Evolutionary conservation across 495 filamentous ascomycete species (phyloP), one percentile per base, ranked within the genome.

Genomic region (Neurospora africana): DNA sequence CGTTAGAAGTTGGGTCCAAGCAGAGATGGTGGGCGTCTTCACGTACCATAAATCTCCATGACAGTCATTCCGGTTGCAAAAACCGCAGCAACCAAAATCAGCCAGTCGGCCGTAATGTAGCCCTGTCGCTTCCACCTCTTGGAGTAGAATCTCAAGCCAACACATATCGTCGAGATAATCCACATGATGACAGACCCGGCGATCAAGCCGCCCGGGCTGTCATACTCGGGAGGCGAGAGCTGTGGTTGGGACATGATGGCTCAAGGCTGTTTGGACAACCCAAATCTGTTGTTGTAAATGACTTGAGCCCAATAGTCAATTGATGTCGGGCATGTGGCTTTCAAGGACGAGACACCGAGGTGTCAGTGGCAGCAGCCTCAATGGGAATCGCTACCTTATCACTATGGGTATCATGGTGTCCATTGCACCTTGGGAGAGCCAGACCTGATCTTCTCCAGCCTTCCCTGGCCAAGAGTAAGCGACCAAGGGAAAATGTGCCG

Each of bases 101-200:
- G 23, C 72, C 72, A 74, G 70, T 74, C 72, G 61, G 70, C 71
- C 30, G 65, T 23, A 6, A 74, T 74, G 58, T 47, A 40, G 13
- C 17, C 35, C 37, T 74, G 73, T 13, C 70, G 30, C 47, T 72
- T 74, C 70, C 73, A 72, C 23, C 73, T 68, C 35, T 71, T 40
- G 13, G 70, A 72, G 23, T 72, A 72, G 40, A 74, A 74, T 69
- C 70, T 72, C 39, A 74, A 21, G 27, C 70, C 61, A 30, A 74
- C 69, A 37, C 70, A 74, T 1, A 37, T 4, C n/a, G 61, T 68
- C 11, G 72, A 37, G 40, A 74, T 1, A 27, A 72, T 1, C 44
- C 72, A 58, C 67, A 74, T 39, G 58, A 72, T 35, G 13, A 72
- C 73, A 13, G 73, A 69, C 40, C 27, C 70, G 33, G 65, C 73